Evolutionary conservation across 768 basidiomycete species (phyloP), one percentile per base, ranked within the genome.

Genomic region (Lepiota venenata): DNA sequence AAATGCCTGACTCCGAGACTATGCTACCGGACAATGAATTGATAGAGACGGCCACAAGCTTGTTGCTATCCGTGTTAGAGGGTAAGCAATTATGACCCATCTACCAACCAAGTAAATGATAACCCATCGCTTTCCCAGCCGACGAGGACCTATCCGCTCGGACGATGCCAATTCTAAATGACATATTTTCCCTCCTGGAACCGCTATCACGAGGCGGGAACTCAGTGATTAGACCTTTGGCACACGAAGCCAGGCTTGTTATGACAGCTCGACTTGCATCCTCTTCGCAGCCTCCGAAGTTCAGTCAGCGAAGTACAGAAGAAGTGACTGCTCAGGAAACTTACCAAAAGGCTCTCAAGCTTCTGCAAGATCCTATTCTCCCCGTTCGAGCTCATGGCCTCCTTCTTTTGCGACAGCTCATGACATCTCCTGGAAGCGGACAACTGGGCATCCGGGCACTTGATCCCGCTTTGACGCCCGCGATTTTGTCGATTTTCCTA

Each of bases 331-430:
- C 81, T 3, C 83, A 84, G 51, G 84, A 83, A 45, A 80, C 74
- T 6, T 98, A 97, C 67, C 92, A 93, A 62, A 87, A 88, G 60
- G 92, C 94, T 2, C 75, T 98, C 15, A 88, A 86, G 59, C 80
- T 95, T 21, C 73, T 98, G 10, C 90, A 94, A 68, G 96, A 98
- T 67, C 88, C 92, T 1, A 83, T 96, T 35, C 77, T 98, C 9
- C 95, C 96, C 18, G 94, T 98, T 38, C 87, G 95, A 44, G 96
- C 92, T 0, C 94, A 98, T 64, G 96, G 96, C 5, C 74, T 98
- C 2, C 74, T 92, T 36, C 75, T 94, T 20, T 77, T 98, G 18
- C 84, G 88, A 45, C 81, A 91, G 56, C 81, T 98, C 21, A 84
- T 94, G 16, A 73, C 77, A 20, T 70, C 77, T 16, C 22, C 43